Evolutionary conservation across 768 basidiomycete species (phyloP).

Genomic region (Mycena capillaripes): DNA sequence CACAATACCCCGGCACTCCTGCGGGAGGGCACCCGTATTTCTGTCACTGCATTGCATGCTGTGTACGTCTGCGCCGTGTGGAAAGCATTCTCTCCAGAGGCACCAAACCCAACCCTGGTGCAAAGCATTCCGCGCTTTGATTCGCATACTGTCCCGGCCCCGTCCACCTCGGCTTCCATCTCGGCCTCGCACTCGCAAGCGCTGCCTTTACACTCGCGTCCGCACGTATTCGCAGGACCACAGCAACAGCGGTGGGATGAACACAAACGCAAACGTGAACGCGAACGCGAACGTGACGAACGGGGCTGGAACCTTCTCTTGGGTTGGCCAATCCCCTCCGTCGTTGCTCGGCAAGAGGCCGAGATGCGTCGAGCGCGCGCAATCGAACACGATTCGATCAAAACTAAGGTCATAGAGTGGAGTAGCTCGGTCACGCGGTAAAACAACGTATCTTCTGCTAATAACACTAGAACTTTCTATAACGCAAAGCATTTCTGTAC

Average conservation of each 20-base stretch:
- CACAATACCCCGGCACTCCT: slow-evolving; percentile 21
- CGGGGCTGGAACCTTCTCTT: slow-evolving; percentile 7
- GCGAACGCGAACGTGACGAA: neutral
- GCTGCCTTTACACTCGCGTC: neutral
- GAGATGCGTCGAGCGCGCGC: slow-evolving; percentile 1
- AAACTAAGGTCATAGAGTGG: too few species aligned
- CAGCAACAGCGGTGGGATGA: slow-evolving; percentile 9
- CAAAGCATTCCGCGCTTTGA: neutral
- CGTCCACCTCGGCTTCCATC: neutral
- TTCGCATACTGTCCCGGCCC: neutral
- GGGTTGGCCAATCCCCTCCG: slow-evolving; percentile 14
- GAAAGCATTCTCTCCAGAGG: neutral
- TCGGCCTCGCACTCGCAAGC: slow-evolving; percentile 1
- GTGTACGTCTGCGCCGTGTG: slow-evolving; percentile 13
- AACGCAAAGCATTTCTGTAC: too few species aligned
- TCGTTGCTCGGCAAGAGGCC: neutral
- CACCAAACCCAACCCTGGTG: neutral
- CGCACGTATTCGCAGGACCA: too few species aligned
- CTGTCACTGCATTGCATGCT: slow-evolving; percentile 14
- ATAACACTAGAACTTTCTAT: too few species aligned
- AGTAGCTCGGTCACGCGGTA: too few species aligned
- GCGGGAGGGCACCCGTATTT: slow-evolving; percentile 15
- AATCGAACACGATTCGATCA: too few species aligned
- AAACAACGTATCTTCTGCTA: too few species aligned
- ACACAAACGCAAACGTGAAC: neutral